These are phyloP conservation scores for Eucalyptus sp. DNA, from an alignment of 345 rosid genomes.

Conservation along the genomic window DNA sequence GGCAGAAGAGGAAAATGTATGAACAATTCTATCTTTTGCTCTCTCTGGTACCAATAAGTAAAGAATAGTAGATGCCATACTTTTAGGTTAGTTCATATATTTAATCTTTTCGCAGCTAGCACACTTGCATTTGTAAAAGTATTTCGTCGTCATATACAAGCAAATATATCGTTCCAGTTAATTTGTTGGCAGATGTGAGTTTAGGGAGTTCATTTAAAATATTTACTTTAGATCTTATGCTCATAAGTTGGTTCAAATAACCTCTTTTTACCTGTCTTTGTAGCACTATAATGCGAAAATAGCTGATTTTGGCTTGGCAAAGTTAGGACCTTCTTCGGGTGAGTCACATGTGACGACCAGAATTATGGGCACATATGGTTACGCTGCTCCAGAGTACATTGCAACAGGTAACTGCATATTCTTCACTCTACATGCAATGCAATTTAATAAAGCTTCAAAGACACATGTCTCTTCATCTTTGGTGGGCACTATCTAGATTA, in stretches of 20 bases:
- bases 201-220: neutral
- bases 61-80: neutral
- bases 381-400: constrained; percentile 10
- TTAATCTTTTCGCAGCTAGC: neutral
- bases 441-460: neutral
- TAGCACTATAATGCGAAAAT: constrained; percentile 8
- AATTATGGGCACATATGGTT: constrained; percentile 5
- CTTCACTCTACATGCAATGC: neutral
- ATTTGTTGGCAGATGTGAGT: neutral
- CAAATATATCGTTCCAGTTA: neutral
- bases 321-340: constrained; percentile 4
- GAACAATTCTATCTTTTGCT: neutral
- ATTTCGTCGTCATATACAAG: neutral
- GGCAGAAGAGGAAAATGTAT: neutral
- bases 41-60: neutral
- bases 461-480: neutral
- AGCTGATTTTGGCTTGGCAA: constrained; percentile 13
- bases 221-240: neutral
- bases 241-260: neutral
- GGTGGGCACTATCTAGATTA: neutral
- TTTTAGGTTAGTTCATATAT: neutral
- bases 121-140: neutral
- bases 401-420: neutral
- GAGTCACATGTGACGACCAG: constrained; percentile 11
- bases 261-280: neutral